Conservation (phyloP, 1,284 basidiomycete species). For the Pseudozyma sp. region DNA sequence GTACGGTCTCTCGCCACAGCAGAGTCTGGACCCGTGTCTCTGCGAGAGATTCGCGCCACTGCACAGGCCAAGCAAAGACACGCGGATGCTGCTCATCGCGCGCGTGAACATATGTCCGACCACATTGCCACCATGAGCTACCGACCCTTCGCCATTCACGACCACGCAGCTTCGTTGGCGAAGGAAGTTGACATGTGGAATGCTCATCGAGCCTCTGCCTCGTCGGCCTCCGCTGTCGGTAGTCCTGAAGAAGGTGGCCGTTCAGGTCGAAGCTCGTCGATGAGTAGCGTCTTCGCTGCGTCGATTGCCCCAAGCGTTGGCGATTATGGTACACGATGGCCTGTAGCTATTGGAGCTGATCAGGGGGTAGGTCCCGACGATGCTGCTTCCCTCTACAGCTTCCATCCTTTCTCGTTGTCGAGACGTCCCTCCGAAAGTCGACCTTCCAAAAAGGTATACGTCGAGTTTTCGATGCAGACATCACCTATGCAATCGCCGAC, state of each 20-base stretch:
- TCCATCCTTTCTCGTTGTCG: constrained; percentile 5
- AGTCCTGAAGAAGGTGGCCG: not conserved
- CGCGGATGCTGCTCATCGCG: constrained; percentile 32
- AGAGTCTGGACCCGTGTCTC: constrained; percentile 47
- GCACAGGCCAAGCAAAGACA: constrained; percentile 43
- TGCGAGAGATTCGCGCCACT: constrained; percentile 46
- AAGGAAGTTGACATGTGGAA: constrained; percentile 4
- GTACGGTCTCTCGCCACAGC: constrained; percentile 19
- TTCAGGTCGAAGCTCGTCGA: constrained; percentile 18
- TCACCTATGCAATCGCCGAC: constrained; percentile 76
- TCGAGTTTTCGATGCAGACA: constrained; percentile 53
- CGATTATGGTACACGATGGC: constrained; percentile 39
- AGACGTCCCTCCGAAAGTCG: constrained; percentile 7
- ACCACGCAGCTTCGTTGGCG: constrained; percentile 37
- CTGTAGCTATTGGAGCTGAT: constrained; percentile 41
- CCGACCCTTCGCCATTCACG: constrained; percentile 53
- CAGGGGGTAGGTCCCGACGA: constrained; percentile 19
- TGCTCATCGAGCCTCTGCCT: constrained; percentile 9
- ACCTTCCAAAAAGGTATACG: constrained; percentile 30
- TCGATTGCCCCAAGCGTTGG: constrained; percentile 18
- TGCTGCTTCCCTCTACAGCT: constrained; percentile 4
- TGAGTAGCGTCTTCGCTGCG: constrained; percentile 12
- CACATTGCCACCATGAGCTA: constrained; percentile 46
- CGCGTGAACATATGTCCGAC: constrained; percentile 40
- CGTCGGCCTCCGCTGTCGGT: constrained; percentile 2